A percentile compares a stretch with the other conserved stretches of the same genome.
phyloP scores from a whole-genome alignment of 1,284 basidiomycete genomes.

The Cronartium ribicola region DNA sequence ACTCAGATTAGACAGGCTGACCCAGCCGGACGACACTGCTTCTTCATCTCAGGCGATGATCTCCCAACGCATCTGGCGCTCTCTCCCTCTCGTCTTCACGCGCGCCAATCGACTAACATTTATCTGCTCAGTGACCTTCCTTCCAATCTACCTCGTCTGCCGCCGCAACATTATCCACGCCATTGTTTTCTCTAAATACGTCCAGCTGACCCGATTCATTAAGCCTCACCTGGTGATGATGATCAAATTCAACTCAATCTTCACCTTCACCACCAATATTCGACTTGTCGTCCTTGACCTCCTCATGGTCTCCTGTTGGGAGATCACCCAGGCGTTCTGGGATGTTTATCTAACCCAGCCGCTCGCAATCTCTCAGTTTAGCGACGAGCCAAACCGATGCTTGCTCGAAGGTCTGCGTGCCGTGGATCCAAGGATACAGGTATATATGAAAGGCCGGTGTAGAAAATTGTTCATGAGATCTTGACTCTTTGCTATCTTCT shows the following conservation, averaged over 20 bases:
- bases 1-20: no score
- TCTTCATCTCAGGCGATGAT: constrained; percentile 9
- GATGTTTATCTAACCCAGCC: constrained; percentile 36
- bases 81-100: background rate
- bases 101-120: constrained; percentile 4
- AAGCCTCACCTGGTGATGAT: constrained; percentile 39
- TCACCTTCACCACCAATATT: constrained; percentile 31
- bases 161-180: constrained; percentile 30
- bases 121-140: constrained; percentile 26
- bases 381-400: constrained; percentile 44
- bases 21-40: background rate
- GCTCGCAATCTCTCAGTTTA: constrained; percentile 31
- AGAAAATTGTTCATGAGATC: background rate
- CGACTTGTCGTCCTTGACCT: constrained; percentile 18
- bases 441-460: constrained; percentile 36
- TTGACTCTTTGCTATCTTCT: background rate
- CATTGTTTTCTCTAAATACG: constrained; percentile 34
- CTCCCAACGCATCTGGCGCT: constrained; percentile 21
- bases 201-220: constrained; percentile 24
- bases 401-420: constrained; percentile 60
- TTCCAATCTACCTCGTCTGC: constrained; percentile 26
- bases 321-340: constrained; percentile 33
- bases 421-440: constrained; percentile 50
- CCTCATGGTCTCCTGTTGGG: constrained; percentile 23
- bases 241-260: constrained; percentile 37